These are phyloP conservation scores for Parafenestella ontariensis DNA, from an alignment of 2,329 filamentous ascomycete species.

Conservation along the genomic window DNA sequence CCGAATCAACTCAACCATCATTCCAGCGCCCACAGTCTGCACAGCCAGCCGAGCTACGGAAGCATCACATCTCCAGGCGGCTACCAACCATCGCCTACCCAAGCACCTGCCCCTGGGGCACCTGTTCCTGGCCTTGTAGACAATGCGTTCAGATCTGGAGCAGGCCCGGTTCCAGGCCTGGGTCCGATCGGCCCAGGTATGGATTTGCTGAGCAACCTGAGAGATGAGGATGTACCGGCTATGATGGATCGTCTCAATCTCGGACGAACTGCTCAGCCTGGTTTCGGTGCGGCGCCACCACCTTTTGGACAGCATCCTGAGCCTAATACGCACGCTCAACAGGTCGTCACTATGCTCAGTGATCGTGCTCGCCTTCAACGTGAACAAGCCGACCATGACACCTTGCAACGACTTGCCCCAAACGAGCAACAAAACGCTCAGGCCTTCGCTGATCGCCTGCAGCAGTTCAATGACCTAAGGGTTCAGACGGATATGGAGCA, in stretches of 20 bases:
- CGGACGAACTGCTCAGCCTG: conserved; percentile 58
- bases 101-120: conserved; percentile 55
- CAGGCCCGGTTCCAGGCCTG: conserved; percentile 48
- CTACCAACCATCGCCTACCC: conserved; percentile 67
- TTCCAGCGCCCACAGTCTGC: conserved; percentile 91
- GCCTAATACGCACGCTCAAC: conserved; percentile 59
- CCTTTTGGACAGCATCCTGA: conserved; percentile 58
- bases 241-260: conserved; percentile 72
- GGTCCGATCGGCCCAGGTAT: conserved; percentile 55
- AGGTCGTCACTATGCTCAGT: conserved; percentile 66
- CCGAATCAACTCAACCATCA: conserved; percentile 83
- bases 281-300: conserved; percentile 56
- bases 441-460: conserved; percentile 70
- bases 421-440: conserved; percentile 47
- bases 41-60: conserved; percentile 95
- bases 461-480: conserved; percentile 82
- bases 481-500: conserved; percentile 71
- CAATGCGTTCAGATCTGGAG: conserved; percentile 52
- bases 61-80: conserved; percentile 89
- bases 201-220: conserved; percentile 55
- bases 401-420: conserved; percentile 39
- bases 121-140: conserved; percentile 74
- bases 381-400: conserved; percentile 65
- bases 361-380: conserved; percentile 67
- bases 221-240: conserved; percentile 74